These are phyloP conservation scores for Hymenoscyphus repandus DNA, from an alignment of 2,329 filamentous ascomycete species.

Conservation along the genomic window DNA sequence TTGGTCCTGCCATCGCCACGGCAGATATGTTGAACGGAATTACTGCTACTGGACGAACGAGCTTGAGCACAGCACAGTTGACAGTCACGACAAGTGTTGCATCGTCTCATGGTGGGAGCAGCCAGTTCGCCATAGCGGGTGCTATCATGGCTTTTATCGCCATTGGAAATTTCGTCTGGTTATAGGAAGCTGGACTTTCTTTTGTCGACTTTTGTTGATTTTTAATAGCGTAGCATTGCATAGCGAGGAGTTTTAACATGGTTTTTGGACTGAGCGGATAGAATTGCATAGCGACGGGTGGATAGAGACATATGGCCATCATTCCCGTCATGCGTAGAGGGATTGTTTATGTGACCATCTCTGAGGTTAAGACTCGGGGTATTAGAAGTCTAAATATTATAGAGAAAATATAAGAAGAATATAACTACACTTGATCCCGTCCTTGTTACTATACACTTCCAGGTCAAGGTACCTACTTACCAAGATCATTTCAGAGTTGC, in stretches of 20 bases:
- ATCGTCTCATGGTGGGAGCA: not conserved
- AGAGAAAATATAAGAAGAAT: no score
- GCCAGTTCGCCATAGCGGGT: conserved; percentile 7
- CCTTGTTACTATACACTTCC: no score
- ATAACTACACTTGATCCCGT: no score
- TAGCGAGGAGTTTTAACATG: conserved; percentile 20
- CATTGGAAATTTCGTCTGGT: conserved; percentile 20
- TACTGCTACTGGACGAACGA: conserved; percentile 25
- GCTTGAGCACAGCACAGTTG: conserved; percentile 20
- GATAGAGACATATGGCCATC: not conserved
- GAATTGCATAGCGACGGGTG: not conserved
- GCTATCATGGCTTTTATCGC: conserved; percentile 17
- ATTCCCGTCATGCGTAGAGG: no score
- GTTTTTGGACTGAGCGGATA: not conserved
- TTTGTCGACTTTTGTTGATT: conserved; percentile 4
- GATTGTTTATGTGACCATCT: no score
- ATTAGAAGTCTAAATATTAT: no score
- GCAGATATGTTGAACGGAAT: conserved; percentile 64
- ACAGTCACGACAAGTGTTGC: conserved; percentile 12
- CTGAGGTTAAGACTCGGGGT: no score
- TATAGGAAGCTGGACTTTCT: conserved; percentile 7
- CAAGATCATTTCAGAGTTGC: no score
- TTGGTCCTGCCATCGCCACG: conserved; percentile 62
- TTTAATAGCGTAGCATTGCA: conserved; percentile 5
- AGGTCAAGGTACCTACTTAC: no score